Evolutionary conservation across 768 basidiomycete genomes (phyloP).

Genomic region (Russula ochroleuca): DNA sequence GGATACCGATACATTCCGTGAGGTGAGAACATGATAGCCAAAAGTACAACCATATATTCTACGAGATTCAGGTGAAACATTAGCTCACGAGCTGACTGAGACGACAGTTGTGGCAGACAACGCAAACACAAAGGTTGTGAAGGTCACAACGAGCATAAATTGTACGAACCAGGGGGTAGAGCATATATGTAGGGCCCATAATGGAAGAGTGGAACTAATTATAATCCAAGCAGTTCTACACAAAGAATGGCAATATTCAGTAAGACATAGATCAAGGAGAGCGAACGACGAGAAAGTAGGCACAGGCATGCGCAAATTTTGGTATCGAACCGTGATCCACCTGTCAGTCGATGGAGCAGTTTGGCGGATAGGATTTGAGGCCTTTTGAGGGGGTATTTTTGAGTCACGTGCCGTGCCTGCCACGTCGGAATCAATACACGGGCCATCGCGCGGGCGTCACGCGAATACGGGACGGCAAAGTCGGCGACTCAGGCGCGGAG

Average conservation of each 20-base stretch:
- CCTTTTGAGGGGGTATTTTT: constrained; percentile 3
- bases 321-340: constrained; percentile 16
- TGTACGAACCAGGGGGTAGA: constrained; percentile 9
- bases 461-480: constrained; percentile 12
- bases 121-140: too few species aligned
- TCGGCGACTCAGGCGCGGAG: constrained; percentile 20
- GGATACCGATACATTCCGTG: constrained; percentile 66
- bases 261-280: constrained; percentile 8
- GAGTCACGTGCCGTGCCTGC: background rate
- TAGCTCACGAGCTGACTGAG: constrained; percentile 10
- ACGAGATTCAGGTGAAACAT: constrained; percentile 13
- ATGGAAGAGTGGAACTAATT: background rate
- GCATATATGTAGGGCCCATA: background rate
- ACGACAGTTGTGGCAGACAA: constrained; percentile 13
- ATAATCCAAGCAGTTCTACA: constrained; percentile 21
- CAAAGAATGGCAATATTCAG: constrained; percentile 23
- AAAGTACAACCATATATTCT: constrained; percentile 22
- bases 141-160: constrained; percentile 9
- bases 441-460: constrained; percentile 20
- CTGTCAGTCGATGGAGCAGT: constrained; percentile 9
- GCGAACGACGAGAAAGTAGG: constrained; percentile 11
- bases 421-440: constrained; percentile 12
- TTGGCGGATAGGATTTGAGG: background rate
- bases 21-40: constrained; percentile 25
- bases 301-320: constrained; percentile 10